Base-by-base conservation (phyloP, 257 asterid genomes). In the Euphrasia confusa region DNA sequence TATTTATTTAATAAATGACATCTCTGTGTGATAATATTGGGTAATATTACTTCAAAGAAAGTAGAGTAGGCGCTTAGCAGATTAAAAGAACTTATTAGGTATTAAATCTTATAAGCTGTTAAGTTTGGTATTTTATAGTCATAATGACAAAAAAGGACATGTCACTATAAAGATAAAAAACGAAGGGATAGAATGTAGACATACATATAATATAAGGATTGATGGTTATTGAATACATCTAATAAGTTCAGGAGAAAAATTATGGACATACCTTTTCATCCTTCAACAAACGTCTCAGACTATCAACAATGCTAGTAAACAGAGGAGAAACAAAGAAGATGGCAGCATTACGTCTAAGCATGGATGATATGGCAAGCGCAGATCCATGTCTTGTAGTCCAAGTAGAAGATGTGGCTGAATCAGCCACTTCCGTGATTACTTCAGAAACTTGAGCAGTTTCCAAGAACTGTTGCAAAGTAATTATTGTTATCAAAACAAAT, bases 341-440 rank as follows among this genome's bases (percentile, higher is more conserved):
- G 63, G 82, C 70, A 65, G 95, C 82, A 79, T 82, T 87, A 75
- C 82, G 80, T 83, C 84, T 76, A 32, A 93, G 94, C 83, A 89
- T 80, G 73, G 95, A 81, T 61, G 89, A 87, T 30, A 89, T 66
- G 48, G 94, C 76, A 64, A 89, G 97, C 27, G 72, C 68, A 37
- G 97, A 78, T 71, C 97, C 97, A 78, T 93, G 99, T 71, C 95
- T 83, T 5, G 85, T 74, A 56, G 83, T 79, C 96, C 97, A 93
- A 67, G 72, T 69, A 62, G 92, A 72, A 15, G 99, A 87, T 45
- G 90, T 80, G 33, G 95, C 78, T 52, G 90, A 78, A 72, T 82
- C 78, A 30, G 80, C 71, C 40, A 89, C 75, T 72, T 75, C 95
- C 63, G 28, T 47, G 27, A 93, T 90, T 55, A 83, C 68, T 68